phyloP scores from a whole-genome alignment of 2,329 filamentous ascomycete species.

The Talaromyces sp. region DNA sequence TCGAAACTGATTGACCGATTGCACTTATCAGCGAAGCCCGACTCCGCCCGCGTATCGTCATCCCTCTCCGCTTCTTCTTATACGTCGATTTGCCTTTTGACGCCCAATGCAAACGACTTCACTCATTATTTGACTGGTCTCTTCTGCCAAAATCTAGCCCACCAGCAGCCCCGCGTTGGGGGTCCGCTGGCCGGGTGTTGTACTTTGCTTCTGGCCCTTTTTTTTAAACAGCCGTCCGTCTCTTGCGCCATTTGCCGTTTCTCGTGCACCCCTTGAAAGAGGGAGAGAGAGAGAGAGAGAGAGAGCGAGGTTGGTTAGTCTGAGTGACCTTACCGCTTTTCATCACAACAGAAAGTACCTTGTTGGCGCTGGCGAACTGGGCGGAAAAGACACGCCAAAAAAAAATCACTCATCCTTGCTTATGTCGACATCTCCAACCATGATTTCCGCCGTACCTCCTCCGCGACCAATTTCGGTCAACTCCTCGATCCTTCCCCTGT shows the following conservation, averaged over 20 bases:
- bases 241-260: not conserved
- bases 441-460: conserved; percentile 28
- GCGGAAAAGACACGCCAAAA: not conserved
- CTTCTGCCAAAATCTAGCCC: conserved; percentile 7
- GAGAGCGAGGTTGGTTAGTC: not conserved
- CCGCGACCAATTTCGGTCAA: conserved; percentile 30
- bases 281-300: too few species aligned
- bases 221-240: not conserved
- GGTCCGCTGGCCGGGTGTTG: conserved; percentile 21
- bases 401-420: not conserved
- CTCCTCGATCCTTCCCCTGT: conserved; percentile 23
- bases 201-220: not conserved
- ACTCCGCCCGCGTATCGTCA: conserved; percentile 4
- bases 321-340: not conserved
- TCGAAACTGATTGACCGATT: not conserved
- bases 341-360: not conserved
- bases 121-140: not conserved
- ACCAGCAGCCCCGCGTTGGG: conserved; percentile 21
- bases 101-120: conserved; percentile 1
- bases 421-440: conserved; percentile 9
- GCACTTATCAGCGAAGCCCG: conserved; percentile 2
- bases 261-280: not conserved
- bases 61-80: not conserved
- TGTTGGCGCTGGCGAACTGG: not conserved
- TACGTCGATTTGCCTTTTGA: not conserved